phyloP scores from a whole-genome alignment of 805 yeast species.

The Myxozyma vanderwaltii region DNA sequence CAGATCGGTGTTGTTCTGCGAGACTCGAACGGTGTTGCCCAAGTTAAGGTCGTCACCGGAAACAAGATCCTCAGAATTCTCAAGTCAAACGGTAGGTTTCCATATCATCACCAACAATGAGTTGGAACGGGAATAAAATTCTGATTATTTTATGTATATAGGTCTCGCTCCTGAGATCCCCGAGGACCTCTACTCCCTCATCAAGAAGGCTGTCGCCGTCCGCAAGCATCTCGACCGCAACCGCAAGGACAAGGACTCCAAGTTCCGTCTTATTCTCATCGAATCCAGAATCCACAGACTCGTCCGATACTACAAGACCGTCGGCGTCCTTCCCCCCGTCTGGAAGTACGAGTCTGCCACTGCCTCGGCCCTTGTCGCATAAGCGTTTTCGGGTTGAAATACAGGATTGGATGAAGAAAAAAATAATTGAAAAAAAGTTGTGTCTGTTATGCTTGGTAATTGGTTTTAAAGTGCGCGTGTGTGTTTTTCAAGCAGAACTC shows the following conservation, averaged over 20 bases:
- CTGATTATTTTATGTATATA: slow-evolving; percentile 7
- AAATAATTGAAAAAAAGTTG: not conserved
- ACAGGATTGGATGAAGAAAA: not conserved
- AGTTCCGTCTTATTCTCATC: slow-evolving; percentile 99
- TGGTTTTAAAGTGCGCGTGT: not conserved
- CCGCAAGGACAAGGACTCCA: slow-evolving; percentile 99
- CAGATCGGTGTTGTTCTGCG: slow-evolving; percentile 99
- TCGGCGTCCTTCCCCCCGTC: slow-evolving; percentile 98
- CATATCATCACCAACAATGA: not conserved
- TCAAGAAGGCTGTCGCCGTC: slow-evolving; percentile 99
- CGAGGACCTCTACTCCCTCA: slow-evolving; percentile 98
- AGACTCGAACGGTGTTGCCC: slow-evolving; percentile 99
- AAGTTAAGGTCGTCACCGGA: slow-evolving; percentile 88
- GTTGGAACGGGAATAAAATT: not conserved
- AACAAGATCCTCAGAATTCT: slow-evolving; percentile 98
- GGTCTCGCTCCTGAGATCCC: slow-evolving; percentile 98
- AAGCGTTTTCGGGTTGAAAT: slow-evolving; percentile 43
- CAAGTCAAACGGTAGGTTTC: slow-evolving; percentile 83
- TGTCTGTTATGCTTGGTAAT: not conserved
- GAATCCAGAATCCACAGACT: slow-evolving; percentile 99
- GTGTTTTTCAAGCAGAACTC: not conserved
- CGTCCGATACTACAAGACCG: slow-evolving; percentile 99
- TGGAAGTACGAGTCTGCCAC: slow-evolving; percentile 99
- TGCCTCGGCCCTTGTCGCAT: slow-evolving; percentile 99
- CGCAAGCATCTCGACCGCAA: slow-evolving; percentile 99